phyloP scores from a whole-genome alignment of 345 rosid species.

The Syzygium jambos region DNA sequence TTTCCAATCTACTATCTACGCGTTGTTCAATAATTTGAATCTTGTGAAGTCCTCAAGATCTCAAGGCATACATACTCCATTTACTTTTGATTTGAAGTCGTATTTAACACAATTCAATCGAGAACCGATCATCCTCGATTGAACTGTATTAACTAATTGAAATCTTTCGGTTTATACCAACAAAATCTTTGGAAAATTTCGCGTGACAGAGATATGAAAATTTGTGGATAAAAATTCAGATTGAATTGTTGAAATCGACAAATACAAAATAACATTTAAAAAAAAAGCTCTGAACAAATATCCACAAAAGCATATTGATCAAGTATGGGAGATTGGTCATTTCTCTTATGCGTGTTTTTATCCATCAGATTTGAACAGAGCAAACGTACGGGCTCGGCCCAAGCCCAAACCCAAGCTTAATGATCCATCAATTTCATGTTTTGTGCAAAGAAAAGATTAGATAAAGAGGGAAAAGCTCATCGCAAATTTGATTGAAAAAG shows the following conservation, averaged over 20 bases:
- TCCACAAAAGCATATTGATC: background rate
- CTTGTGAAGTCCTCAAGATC: accelerated
- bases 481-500: background rate
- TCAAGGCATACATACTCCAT: background rate
- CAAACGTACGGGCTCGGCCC: background rate
- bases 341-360: background rate
- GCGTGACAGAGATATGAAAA: background rate
- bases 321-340: background rate
- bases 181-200: background rate
- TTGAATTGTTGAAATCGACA: background rate
- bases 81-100: background rate
- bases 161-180: accelerated
- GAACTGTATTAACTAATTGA: background rate
- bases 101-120: background rate
- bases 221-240: background rate
- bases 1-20: background rate
- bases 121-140: background rate
- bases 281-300: background rate
- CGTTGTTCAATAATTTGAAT: accelerated
- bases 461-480: background rate
- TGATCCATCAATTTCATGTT: background rate
- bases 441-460: background rate
- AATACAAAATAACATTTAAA: background rate
- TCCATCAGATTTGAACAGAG: background rate
- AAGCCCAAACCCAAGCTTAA: accelerated